phyloP scores from a whole-genome alignment of 192 early-diverging fungal genomes.

The Coemansia sp. region DNA sequence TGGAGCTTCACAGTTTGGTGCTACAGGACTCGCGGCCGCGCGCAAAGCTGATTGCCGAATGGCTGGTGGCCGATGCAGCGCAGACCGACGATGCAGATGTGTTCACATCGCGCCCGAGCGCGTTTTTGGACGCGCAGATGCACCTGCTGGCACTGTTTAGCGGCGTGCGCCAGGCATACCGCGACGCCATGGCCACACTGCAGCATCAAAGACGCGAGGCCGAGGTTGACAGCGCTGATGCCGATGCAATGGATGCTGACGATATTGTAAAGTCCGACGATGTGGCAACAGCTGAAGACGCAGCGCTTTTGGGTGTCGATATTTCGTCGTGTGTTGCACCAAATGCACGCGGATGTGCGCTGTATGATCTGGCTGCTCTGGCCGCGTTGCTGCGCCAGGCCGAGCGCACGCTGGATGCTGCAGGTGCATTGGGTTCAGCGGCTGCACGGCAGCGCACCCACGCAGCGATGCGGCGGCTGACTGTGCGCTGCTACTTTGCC shows the following conservation, averaged over 20 bases:
- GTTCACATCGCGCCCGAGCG: conserved; percentile 21
- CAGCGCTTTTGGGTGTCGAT: conserved; percentile 64
- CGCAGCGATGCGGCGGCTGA: conserved; percentile 58
- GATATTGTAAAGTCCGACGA: conserved; percentile 15
- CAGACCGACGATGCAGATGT: conserved; percentile 18
- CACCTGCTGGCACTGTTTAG: conserved; percentile 44
- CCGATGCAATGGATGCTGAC: conserved; percentile 29
- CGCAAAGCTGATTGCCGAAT: conserved; percentile 46
- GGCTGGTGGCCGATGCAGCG: conserved; percentile 46
- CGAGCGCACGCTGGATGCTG: conserved; percentile 47
- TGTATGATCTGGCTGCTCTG: conserved; percentile 73
- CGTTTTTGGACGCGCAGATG: conserved; percentile 50
- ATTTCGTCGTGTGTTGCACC: conserved; percentile 51
- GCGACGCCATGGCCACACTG: conserved; percentile 27
- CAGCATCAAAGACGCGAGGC: conserved; percentile 20
- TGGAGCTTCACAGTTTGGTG: conserved; percentile 80
- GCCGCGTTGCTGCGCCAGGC: conserved; percentile 59
- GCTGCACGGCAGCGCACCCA: conserved; percentile 56
- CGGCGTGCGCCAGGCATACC: conserved; percentile 43
- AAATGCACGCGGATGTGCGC: conserved; percentile 59
- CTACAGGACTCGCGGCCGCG: conserved; percentile 47
- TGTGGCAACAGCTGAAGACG: conserved; percentile 56
- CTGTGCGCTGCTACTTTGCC: conserved; percentile 66
- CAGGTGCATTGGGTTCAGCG: conserved; percentile 45
- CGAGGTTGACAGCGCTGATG: conserved; percentile 25